Base-by-base conservation (phyloP, 176 grass and related monocot species). In the Eleusine indica region DNA sequence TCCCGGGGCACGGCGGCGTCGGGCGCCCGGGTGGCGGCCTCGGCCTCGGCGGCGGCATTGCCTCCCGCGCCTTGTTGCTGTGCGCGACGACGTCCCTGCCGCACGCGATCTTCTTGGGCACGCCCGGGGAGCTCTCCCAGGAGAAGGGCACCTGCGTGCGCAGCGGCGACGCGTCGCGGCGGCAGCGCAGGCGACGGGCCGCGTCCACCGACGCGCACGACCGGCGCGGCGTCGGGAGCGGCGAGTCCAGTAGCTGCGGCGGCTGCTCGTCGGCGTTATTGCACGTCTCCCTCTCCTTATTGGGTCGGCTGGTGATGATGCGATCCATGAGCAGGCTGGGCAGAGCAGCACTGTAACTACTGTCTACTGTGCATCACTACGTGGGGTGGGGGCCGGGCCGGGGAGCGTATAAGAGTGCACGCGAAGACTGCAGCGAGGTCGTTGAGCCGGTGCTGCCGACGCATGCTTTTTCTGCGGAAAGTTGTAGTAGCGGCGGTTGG, bases 121-220 rank as follows among this genome's bases (percentile, higher is more conserved):
- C 92, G 25, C 95, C 92, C 0, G 95, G 95, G 3, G 95, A 97
- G 85, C 90, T 94, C 86, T 97, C 95, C 95, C 95, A 97, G 18
- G 92, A 97, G 79, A 97, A 97, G 1, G 95, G 95, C 18, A 97
- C 90, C 0, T 85, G 87, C 42, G 84, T 92, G 21, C 86, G 82
- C 30, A 91, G 70, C 57, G 80, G 88, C 54, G 92, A 91, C 37
- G 86, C 38, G 3, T 76, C 82, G 58, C 69, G 68, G 41, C 67
- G 85, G 84, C 60, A 74, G 73, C 88, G 86, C 47, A 28, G 21
- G 64, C 88, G 21, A 57, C 88, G 64, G 66, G 67, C 61, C 76
- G 77, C 74, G 53, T 84, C 84, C 25, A 65, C 3, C 18, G 88
- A 86, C 21, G 71, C 82, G 64, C 81, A 92, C 22, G 95, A 97